Evolutionary conservation across 139 green algal species (phyloP).

Genomic region (Tetraselmis striata): DNA sequence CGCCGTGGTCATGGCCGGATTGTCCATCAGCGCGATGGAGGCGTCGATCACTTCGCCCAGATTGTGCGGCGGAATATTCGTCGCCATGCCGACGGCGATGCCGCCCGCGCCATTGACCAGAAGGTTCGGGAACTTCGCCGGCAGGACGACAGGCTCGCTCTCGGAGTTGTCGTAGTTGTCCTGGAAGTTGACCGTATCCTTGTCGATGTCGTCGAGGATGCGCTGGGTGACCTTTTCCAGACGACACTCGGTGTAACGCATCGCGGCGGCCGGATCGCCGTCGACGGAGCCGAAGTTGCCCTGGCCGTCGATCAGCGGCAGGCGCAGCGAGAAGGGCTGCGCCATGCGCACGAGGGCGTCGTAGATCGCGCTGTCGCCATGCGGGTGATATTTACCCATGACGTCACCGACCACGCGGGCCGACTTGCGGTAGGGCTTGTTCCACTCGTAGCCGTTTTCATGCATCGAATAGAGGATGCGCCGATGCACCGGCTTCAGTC

Average conservation of each 20-base stretch:
- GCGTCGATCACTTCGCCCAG: conserved; percentile 79
- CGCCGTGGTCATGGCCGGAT: conserved; percentile 67
- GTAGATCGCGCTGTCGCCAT: conserved; percentile 90
- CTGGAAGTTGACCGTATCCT: conserved; percentile 70
- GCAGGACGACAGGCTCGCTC: conserved; percentile 87
- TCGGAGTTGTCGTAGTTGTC: conserved; percentile 79
- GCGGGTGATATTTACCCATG: conserved; percentile 96
- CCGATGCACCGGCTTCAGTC: no score
- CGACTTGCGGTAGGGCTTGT: no score
- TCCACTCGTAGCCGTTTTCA: no score
- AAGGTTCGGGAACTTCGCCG: conserved; percentile 77
- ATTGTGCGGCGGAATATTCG: conserved; percentile 94
- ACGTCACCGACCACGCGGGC: no score
- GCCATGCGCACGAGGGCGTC: conserved; percentile 90
- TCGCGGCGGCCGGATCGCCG: conserved; percentile 90
- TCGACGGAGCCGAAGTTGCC: conserved; percentile 97
- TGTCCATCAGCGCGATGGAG: conserved; percentile 62
- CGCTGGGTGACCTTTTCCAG: conserved; percentile 48
- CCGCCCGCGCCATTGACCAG: conserved; percentile 93
- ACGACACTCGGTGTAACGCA: conserved; percentile 82
- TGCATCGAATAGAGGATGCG: no score
- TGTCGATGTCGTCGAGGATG: conserved; percentile 73
- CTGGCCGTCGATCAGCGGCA: conserved; percentile 79
- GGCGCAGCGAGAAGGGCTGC: conserved; percentile 75
- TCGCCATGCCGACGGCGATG: conserved; percentile 96